phyloP scores from a whole-genome alignment of 371 early-diverging fungal genomes.

The Funneliformis caledonium region DNA sequence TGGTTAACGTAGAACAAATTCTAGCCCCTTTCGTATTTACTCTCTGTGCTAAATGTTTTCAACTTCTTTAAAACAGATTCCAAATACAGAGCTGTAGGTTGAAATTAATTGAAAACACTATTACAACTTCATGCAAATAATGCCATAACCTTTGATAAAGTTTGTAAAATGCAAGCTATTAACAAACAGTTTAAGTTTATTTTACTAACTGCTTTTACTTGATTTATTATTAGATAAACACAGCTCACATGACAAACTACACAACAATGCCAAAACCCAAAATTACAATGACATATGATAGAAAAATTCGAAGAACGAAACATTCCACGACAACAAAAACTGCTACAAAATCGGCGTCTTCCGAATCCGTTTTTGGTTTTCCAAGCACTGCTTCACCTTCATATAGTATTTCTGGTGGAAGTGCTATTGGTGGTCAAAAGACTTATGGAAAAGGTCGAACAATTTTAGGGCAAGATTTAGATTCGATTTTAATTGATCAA shows the following conservation, averaged over 20 bases:
- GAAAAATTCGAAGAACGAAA: not conserved
- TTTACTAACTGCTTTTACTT: not conserved
- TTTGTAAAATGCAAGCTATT: too few species aligned
- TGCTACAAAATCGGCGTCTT: not conserved
- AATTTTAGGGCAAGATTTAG: slow-evolving; percentile 10
- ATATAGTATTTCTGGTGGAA: not conserved
- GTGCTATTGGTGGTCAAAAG: not conserved
- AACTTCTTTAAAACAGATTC: too few species aligned
- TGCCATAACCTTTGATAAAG: too few species aligned
- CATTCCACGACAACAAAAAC: not conserved
- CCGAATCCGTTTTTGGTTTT: not conserved
- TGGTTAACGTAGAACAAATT: too few species aligned
- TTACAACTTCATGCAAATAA: too few species aligned
- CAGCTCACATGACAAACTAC: not conserved
- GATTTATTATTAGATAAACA: not conserved
- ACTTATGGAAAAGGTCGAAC: slow-evolving; percentile 35
- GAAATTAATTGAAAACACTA: too few species aligned
- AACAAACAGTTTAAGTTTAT: not conserved
- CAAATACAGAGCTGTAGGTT: too few species aligned
- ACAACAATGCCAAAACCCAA: slow-evolving; percentile 5
- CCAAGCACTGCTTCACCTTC: not conserved
- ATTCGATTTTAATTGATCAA: not conserved
- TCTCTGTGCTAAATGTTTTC: too few species aligned
- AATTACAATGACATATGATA: not conserved
- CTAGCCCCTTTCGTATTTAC: too few species aligned